These are phyloP conservation scores for Nemania diffusa DNA, from an alignment of 2,329 filamentous ascomycete species.

Conservation along the genomic window DNA sequence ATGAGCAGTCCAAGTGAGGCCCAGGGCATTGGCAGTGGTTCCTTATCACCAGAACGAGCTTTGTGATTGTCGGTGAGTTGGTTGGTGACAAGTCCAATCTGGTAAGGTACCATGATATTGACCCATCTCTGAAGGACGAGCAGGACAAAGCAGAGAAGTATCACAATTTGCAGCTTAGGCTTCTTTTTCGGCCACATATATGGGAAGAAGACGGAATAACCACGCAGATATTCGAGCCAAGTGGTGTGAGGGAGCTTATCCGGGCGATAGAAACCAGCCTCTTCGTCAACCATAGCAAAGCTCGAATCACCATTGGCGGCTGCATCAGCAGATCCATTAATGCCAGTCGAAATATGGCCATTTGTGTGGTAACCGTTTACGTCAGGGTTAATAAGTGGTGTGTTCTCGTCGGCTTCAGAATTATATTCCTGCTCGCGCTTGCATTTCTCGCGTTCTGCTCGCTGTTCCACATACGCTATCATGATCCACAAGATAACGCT, in stretches of 20 bases:
- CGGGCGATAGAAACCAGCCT: conserved; percentile 87
- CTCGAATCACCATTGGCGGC: conserved; percentile 20
- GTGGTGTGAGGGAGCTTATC: conserved; percentile 85
- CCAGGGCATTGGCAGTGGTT: conserved; percentile 71
- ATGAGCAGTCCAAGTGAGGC: conserved; percentile 79
- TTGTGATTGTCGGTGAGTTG: conserved; percentile 59
- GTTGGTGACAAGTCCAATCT: conserved; percentile 83
- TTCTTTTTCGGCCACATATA: conserved; percentile 96
- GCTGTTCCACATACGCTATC: conserved; percentile 57
- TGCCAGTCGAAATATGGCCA: conserved; percentile 51
- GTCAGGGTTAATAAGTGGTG: conserved; percentile 65
- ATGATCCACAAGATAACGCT: conserved; percentile 70
- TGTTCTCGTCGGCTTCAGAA: conserved; percentile 64
- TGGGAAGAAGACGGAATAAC: conserved; percentile 93
- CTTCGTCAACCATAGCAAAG: conserved; percentile 62
- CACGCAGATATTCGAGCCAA: conserved; percentile 95
- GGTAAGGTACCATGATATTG: conserved; percentile 85
- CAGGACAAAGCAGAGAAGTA: conserved; percentile 83
- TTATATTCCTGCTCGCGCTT: conserved; percentile 56
- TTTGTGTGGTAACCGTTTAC: conserved; percentile 41
- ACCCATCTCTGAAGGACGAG: conserved; percentile 83
- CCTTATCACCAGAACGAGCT: conserved; percentile 59
- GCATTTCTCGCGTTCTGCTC: conserved; percentile 54
- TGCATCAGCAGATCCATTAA: conserved; percentile 54
- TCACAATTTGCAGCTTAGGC: conserved; percentile 75